phyloP scores from a whole-genome alignment of 805 yeast genomes.

The Candida sithepensis region DNA sequence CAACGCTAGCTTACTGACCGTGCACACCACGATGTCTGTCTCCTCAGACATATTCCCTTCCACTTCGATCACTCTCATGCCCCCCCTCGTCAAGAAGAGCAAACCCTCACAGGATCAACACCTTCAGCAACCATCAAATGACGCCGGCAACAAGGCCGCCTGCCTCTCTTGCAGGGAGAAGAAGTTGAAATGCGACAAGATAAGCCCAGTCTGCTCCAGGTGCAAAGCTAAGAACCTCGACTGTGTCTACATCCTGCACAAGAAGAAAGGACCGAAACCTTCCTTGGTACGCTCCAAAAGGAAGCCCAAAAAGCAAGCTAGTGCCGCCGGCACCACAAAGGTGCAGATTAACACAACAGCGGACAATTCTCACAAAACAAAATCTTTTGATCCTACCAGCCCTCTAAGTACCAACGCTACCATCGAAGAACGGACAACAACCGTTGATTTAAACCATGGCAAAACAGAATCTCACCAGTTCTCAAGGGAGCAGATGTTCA shows the following conservation, averaged over 20 bases:
- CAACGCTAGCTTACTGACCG: no score
- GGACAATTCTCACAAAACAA: no score
- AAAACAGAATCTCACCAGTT: neutral
- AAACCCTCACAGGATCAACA: neutral
- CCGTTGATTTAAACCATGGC: neutral
- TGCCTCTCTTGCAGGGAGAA: slow-evolving; percentile 30
- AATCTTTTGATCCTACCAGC: no score
- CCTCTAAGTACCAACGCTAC: neutral
- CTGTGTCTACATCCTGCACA: slow-evolving; percentile 27
- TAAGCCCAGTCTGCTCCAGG: slow-evolving; percentile 23
- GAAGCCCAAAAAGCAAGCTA: neutral
- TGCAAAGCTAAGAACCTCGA: slow-evolving; percentile 17
- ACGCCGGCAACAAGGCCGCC: slow-evolving; percentile 21
- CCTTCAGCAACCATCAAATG: neutral
- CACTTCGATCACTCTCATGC: neutral
- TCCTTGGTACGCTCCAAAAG: neutral
- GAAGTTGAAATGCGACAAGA: slow-evolving; percentile 31
- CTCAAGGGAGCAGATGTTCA: no score
- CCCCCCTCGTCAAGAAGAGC: neutral
- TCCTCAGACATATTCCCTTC: neutral
- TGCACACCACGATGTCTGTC: no score
- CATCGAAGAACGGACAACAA: neutral
- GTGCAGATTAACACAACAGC: neutral
- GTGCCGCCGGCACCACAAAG: neutral
- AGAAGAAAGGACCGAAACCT: slow-evolving; percentile 32